Base-by-base conservation (phyloP, 2,329 filamentous ascomycete species). In the Botrytis hyacinthi region DNA sequence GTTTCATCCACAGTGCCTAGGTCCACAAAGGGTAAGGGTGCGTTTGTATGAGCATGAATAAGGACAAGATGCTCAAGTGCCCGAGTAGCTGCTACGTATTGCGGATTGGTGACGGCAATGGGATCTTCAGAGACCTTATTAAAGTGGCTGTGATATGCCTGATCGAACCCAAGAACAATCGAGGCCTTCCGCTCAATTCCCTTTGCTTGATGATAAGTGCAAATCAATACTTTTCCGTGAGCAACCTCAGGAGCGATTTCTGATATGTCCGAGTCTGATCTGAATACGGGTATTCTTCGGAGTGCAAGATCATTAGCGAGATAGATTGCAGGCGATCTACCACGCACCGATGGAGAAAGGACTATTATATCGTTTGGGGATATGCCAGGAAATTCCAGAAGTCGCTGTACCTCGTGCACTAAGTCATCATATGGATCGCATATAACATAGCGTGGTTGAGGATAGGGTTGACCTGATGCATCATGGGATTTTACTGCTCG, bases 271-370 rank as follows among this genome's bases (percentile, higher is more conserved):
- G 70, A 71, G n/a, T 71, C 70, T 14, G 70, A 71, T 65, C 70
- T 71, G 46, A 71, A 71, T 16, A 71, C 70, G 1, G 70, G 70
- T 0, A 71, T 71, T 54, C 16, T 26, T 44, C 35, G 26, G 18
- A 71, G 70, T 10, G 59, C 70, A 65, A 71, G 70, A 54, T 71
- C 44, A 42, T 65, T 71, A 18, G 60, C 70, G n/a, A 71, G 57
- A 14, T 26, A 54, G 1, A 71, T 42, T 51, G 59, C 46, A 14
- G 70, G 70, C 8, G 70, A 65, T 0, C 0, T 1, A 20, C 59
- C 70, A 54, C 70, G 70, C 32, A 71, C 70, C 3, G 70, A 71
- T 26, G 70, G 70, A 5, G 59, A 42, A 26, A 71, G 70, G n/a
- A 71, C 46, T 29, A 71, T 71, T 63, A 71, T 57, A 32, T 71